Evolutionary conservation across 306 rosid species (phyloP).

Genomic region (Amphicarpaea edgeworthii): DNA sequence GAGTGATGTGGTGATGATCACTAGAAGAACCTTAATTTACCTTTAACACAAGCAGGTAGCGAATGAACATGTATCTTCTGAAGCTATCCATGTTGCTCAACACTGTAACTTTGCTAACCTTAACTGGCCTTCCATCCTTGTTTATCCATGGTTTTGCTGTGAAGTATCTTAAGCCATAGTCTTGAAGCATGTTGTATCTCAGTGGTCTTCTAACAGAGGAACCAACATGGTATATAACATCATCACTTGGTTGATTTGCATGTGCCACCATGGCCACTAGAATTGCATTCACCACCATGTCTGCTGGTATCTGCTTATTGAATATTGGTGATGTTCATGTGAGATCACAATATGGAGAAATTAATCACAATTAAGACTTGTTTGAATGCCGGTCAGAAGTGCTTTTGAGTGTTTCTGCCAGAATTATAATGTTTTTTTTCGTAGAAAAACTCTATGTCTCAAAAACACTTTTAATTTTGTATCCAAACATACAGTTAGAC

Average conservation of each 20-base stretch:
- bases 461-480: too few relatives aligned
- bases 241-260: conserved; percentile 47
- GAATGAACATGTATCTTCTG: conserved; percentile 75
- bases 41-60: conserved; percentile 73
- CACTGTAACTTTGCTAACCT: conserved; percentile 57
- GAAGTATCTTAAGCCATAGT: conserved; percentile 63
- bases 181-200: conserved; percentile 51
- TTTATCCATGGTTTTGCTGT: conserved; percentile 75
- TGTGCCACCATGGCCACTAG: conserved; percentile 69
- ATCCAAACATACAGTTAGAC: too few relatives aligned
- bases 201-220: conserved; percentile 70
- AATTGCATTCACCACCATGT: conserved; percentile 88
- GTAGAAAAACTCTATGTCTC: too few relatives aligned
- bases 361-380: not conserved
- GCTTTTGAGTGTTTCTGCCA: too few relatives aligned
- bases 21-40: conserved; percentile 63
- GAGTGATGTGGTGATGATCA: not conserved
- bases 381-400: too few relatives aligned
- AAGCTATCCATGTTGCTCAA: conserved; percentile 73
- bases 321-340: not conserved
- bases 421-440: too few relatives aligned
- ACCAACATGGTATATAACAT: conserved; percentile 68
- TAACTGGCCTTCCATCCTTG: conserved; percentile 79
- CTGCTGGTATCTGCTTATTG: conserved; percentile 80
- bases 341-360: not conserved